Percentiles rank a stretch among this genome's conserved stretches.
Evolutionary conservation across 768 basidiomycete species (phyloP).

Genomic region (Lyophyllum shimeji): DNA sequence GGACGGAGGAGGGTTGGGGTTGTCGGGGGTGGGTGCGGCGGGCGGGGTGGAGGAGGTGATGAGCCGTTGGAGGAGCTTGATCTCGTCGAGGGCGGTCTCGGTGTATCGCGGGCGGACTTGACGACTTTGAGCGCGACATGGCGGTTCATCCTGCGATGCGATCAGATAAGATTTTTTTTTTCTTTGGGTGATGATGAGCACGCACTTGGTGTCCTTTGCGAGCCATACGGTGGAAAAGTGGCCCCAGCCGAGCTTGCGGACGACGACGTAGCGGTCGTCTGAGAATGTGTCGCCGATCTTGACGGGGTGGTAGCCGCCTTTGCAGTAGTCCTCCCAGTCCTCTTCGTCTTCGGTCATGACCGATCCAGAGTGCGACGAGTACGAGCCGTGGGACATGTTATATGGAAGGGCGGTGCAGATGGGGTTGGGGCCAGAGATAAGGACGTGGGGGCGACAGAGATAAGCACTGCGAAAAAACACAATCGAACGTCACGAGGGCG

Average conservation of each 20-base stretch:
- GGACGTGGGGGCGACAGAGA: neutral
- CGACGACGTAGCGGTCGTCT: slow-evolving; percentile 84
- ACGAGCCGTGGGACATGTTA: slow-evolving; percentile 69
- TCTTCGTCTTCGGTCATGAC: slow-evolving; percentile 92
- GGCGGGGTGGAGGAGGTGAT: slow-evolving; percentile 78
- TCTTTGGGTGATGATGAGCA: slow-evolving; percentile 11
- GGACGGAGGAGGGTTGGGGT: slow-evolving; percentile 53
- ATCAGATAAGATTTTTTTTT: slow-evolving; percentile 7
- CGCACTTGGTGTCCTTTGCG: slow-evolving; percentile 78
- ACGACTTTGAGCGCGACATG: slow-evolving; percentile 99
- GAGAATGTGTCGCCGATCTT: slow-evolving; percentile 92
- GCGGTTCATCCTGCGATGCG: slow-evolving; percentile 71
- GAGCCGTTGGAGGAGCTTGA: slow-evolving; percentile 94
- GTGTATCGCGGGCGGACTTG: slow-evolving; percentile 96
- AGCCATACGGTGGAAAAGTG: slow-evolving; percentile 96
- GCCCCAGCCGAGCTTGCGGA: slow-evolving; percentile 94
- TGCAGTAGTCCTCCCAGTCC: slow-evolving; percentile 85
- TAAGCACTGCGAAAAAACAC: neutral
- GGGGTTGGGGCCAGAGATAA: slow-evolving; percentile 5
- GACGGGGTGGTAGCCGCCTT: slow-evolving; percentile 89
- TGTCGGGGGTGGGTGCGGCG: slow-evolving; percentile 42
- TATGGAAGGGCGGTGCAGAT: neutral
- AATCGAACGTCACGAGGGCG: neutral
- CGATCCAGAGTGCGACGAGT: slow-evolving; percentile 70
- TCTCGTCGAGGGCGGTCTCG: slow-evolving; percentile 97